Evolutionary conservation across 2,329 filamentous ascomycete species (phyloP).

Genomic region (Paecilomyces fulvus): DNA sequence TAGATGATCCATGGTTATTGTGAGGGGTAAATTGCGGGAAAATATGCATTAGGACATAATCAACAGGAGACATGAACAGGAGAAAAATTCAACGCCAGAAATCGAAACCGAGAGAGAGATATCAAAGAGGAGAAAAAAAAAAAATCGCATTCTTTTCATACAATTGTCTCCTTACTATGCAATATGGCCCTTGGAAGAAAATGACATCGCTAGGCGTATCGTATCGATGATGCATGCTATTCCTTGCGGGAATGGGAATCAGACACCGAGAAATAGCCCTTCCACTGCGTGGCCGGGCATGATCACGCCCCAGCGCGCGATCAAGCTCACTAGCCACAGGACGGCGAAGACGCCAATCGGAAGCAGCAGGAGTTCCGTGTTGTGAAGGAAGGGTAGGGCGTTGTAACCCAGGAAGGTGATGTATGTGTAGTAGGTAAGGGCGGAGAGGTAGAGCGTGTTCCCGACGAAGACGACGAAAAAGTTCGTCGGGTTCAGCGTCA

Average conservation of each 20-base stretch:
- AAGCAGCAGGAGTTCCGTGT: conserved; percentile 56
- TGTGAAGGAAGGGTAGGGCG: conserved; percentile 57
- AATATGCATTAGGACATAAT: neutral
- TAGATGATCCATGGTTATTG: neutral
- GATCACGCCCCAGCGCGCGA: conserved; percentile 39
- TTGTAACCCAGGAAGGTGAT: conserved; percentile 64
- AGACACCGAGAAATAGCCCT: conserved; percentile 38
- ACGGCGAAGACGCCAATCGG: conserved; percentile 53
- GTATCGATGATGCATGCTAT: neutral
- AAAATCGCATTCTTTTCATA: neutral
- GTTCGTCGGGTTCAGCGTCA: conserved; percentile 34
- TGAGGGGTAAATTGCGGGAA: neutral
- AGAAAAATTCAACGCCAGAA: neutral
- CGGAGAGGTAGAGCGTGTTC: conserved; percentile 59
- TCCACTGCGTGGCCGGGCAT: conserved; percentile 35
- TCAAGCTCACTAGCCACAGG: conserved; percentile 48
- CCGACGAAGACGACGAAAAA: conserved; percentile 48
- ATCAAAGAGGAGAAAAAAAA: neutral
- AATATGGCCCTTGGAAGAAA: neutral
- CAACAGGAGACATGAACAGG: neutral
- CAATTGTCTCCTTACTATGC: neutral
- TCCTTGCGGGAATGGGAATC: conserved; percentile 1
- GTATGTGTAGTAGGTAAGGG: conserved; percentile 58
- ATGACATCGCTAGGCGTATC: neutral
- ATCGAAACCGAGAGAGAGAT: neutral